These are phyloP conservation scores for Phytopythium cucurbitacearum DNA, from an alignment of 352 stramenopile species.

Conservation along the genomic window DNA sequence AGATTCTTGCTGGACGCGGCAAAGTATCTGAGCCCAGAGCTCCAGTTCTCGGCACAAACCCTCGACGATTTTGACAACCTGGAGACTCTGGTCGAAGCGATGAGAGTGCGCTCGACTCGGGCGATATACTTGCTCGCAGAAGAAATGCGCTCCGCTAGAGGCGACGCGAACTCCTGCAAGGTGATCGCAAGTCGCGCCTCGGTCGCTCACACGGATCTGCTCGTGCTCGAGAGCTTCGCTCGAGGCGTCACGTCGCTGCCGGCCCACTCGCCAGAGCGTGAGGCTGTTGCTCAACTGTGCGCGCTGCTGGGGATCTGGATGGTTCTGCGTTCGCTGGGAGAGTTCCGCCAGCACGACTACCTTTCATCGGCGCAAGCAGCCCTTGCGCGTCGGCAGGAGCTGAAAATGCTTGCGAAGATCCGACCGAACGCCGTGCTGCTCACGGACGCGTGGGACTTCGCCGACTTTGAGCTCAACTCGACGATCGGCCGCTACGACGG, in stretches of 20 bases:
- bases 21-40: conserved; percentile 15
- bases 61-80: conserved; percentile 32
- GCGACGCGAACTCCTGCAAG: conserved; percentile 50
- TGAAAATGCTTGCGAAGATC: conserved; percentile 28
- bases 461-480: conserved; percentile 27
- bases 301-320: conserved; percentile 44
- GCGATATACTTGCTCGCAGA: conserved; percentile 21
- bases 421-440: conserved; percentile 45
- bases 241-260: conserved; percentile 18
- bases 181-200: conserved; percentile 47
- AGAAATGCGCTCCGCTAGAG: conserved; percentile 36
- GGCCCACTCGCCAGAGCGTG: conserved; percentile 14
- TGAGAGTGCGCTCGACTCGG: conserved; percentile 31
- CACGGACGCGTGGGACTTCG: conserved; percentile 24
- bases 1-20: conserved; percentile 34
- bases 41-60: conserved; percentile 29
- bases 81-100: conserved; percentile 28
- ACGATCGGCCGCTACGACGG: conserved; percentile 68
- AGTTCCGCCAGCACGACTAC: conserved; percentile 58
- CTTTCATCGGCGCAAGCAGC: conserved; percentile 40
- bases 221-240: conserved; percentile 36
- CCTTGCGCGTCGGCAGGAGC: conserved; percentile 24
- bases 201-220: conserved; percentile 39
- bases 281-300: conserved; percentile 27
- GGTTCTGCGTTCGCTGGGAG: conserved; percentile 37